Base-by-base conservation (phyloP, 2,329 filamentous ascomycete species). In the Colletotrichum euphorbiae region DNA sequence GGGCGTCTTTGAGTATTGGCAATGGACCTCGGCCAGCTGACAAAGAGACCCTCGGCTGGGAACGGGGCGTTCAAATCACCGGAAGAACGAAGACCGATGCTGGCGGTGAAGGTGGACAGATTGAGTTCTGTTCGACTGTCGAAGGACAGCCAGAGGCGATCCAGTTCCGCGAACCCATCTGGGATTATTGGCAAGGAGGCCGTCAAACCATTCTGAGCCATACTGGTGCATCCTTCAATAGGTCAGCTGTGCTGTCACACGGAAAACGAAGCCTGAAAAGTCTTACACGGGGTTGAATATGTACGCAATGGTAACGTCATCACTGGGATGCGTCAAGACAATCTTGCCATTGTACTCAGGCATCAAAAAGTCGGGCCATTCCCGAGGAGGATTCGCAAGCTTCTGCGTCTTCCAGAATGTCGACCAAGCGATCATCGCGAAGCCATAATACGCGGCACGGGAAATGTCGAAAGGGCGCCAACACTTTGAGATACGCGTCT, bases 271-370 rank as follows among this genome's bases (percentile, higher is more conserved):
- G 1, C 28, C n/a, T 69, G 55, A 54, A 17, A 54, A n/a, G n/a
- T 7, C 79, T 75, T 74, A 82, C 80, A 87, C 80, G 2, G 85
- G 74, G 45, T 85, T 77, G 46, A 84, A 85, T 3, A 81, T 80
- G 55, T 78, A 87, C 0, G 85, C 75, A 2, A 88, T 80, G 0
- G 86, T 85, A 62, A 88, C 86, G 46, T 88, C 86, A 45, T 88
- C 86, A 67, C 87, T 86, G 5, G 85, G 86, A 61, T 87, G 87
- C 0, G 84, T 86, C 9, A 88, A 73, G 2, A 83, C 82, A 6
- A 88, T 75, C 73, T 84, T 87, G 65, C 83, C 76, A 74, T 87
- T 87, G 75, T 81, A 85, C 65, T 83, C 80, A 0, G 85, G 84
- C 11, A 80, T 77, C 3, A 84, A 73, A 57, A 80, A 81, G 65